Evolutionary conservation across 2,329 filamentous ascomycete genomes (phyloP).

Genomic region (Penicillium sp.): DNA sequence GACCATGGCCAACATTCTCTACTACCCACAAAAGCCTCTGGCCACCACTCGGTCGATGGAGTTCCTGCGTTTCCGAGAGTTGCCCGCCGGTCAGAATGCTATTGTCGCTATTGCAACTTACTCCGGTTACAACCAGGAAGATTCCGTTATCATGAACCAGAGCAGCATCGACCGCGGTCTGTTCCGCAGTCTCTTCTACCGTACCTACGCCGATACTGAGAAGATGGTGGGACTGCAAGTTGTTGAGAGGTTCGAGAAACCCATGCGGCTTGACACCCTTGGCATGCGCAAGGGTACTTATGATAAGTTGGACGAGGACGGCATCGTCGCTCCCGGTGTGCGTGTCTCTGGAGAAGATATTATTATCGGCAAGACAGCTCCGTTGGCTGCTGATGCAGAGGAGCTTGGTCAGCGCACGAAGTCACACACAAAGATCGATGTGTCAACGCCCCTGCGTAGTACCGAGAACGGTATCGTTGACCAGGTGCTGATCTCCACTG

Average conservation of each 20-base stretch:
- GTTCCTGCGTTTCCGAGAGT: constrained; percentile 94
- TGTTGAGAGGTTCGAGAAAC: constrained; percentile 94
- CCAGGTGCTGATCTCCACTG: constrained; percentile 88
- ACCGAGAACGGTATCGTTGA: constrained; percentile 98
- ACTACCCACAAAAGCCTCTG: constrained; percentile 96
- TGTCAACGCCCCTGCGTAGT: constrained; percentile 88
- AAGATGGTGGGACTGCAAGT: constrained; percentile 93
- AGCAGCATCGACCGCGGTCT: constrained; percentile 96
- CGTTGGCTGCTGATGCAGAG: constrained; percentile 86
- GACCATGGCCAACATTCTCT: constrained; percentile 98
- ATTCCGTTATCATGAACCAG: constrained; percentile 99
- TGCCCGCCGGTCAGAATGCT: constrained; percentile 95
- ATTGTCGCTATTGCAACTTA: constrained; percentile 98
- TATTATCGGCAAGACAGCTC: constrained; percentile 97
- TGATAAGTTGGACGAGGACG: constrained; percentile 96
- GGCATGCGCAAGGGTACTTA: constrained; percentile 93
- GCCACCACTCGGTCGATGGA: constrained; percentile 98
- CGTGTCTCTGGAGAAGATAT: constrained; percentile 97
- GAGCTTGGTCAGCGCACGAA: constrained; percentile 91
- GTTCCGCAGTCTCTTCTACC: constrained; percentile 97
- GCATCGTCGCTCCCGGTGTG: constrained; percentile 88
- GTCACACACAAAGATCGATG: constrained; percentile 87
- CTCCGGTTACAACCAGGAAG: constrained; percentile 99
- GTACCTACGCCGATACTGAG: constrained; percentile 94
- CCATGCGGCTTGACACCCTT: constrained; percentile 80